These are phyloP conservation scores for Irpex sp. DNA, from an alignment of 1,284 basidiomycete species.

Conservation along the genomic window DNA sequence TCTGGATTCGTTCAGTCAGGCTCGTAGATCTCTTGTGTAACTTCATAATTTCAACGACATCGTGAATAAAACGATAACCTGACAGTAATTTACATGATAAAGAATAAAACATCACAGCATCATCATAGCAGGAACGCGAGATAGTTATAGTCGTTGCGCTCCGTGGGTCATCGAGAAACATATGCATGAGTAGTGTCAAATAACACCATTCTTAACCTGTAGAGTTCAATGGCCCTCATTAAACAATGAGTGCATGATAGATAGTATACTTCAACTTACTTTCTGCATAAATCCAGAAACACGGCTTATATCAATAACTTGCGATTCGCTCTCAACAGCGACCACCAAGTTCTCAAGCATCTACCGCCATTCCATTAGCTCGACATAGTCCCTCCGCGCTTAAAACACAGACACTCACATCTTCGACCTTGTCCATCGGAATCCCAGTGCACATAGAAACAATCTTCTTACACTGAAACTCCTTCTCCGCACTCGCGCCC, in stretches of 20 bases:
- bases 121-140: neutral
- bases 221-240: too few species aligned
- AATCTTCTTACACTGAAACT: conserved; percentile 88
- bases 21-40: too few species aligned
- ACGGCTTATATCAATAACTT: conserved; percentile 79
- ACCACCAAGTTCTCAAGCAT: conserved; percentile 86
- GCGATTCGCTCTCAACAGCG: conserved; percentile 87
- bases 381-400: neutral
- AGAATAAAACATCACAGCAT: neutral
- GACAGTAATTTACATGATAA: neutral
- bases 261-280: conserved; percentile 31
- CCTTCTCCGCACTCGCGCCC: conserved; percentile 80
- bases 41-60: neutral
- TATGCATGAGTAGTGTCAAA: conserved; percentile 1
- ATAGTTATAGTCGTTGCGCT: neutral
- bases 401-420: conserved; percentile 50
- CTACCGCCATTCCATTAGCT: conserved; percentile 34
- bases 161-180: neutral
- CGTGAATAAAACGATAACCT: neutral
- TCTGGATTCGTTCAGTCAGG: too few species aligned
- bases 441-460: conserved; percentile 89
- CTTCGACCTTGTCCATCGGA: conserved; percentile 85
- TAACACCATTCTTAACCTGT: conserved; percentile 15
- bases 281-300: conserved; percentile 91
- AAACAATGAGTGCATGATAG: too few species aligned